Evolutionary conservation across 2,329 filamentous ascomycete species (phyloP).

Genomic region (Cordyceps militaris): DNA sequence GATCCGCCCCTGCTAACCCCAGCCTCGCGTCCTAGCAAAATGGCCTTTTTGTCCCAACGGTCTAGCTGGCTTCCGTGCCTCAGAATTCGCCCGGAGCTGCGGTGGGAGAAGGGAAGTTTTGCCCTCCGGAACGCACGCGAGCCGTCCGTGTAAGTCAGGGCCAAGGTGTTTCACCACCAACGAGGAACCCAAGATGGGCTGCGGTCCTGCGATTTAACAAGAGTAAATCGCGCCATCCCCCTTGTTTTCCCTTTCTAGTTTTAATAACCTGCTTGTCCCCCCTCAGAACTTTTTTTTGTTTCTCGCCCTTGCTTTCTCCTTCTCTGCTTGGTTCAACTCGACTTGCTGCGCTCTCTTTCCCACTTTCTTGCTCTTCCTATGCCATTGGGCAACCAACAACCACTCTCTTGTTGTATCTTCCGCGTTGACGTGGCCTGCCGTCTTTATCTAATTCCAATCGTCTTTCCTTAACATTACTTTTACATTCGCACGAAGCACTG

Average conservation of each 20-base stretch:
- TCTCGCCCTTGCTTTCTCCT: background rate
- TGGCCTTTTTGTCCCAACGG: background rate
- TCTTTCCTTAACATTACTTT: background rate
- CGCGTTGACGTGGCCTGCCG: constrained; percentile 10
- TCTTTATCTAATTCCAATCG: background rate
- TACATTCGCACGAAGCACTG: background rate
- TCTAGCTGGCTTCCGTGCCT: background rate
- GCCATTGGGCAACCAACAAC: background rate
- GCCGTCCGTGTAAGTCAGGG: constrained; percentile 2
- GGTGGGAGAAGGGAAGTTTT: background rate
- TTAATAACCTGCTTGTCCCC: background rate
- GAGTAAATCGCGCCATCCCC: background rate
- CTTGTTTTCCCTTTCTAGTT: background rate
- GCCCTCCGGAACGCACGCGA: background rate
- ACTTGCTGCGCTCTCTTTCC: background rate
- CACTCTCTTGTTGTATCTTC: background rate
- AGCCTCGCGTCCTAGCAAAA: background rate
- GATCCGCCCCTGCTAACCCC: background rate
- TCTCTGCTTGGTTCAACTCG: background rate
- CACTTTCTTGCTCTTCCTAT: background rate
- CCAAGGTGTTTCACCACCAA: constrained; percentile 10
- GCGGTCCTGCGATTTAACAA: background rate
- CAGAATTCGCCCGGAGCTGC: background rate
- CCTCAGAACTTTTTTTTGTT: background rate
- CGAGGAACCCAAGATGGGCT: background rate